Base-by-base conservation (phyloP, 345 rosid genomes). In the Murraya koenigii region DNA sequence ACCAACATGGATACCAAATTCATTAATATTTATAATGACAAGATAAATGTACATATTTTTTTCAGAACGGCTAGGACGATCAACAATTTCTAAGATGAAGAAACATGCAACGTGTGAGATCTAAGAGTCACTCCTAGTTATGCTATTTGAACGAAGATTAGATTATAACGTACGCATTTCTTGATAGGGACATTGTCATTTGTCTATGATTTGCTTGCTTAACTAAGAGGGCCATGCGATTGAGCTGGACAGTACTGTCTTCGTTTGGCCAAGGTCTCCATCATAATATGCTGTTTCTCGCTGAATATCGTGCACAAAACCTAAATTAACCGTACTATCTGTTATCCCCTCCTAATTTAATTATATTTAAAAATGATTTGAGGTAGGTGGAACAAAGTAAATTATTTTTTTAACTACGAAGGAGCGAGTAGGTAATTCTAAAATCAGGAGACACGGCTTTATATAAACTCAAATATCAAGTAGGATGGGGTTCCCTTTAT, bases 21-120 rank as follows among this genome's bases (percentile, higher is more conserved):
- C 38, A 19, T 49, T 54, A 47, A 75, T 71, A 19, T 15, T 15
- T 0, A 2, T 44, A 8, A 2, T 78, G 80, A 80, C 62, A 68
- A 15, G 71, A 81, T 62, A 81, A 69, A 41, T 70, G 4, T 32
- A 17, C 71, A 23, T 41, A 68, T n/a, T 25, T 26, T 26, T 47
- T 28, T 8, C 10, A 23, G 19, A 66, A n/a, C 1, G 23, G 35
- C 35, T 8, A 3, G 35, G 64, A 36, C 25, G n/a, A 41, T 74
- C 33, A 30, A 32, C 8, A 32, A 65, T 47, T 82, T 81, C 26
- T 80, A 80, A 73, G 91, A 83, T 82, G 26, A 68, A 74, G 79
- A 86, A 35, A 56, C 56, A 41, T 35, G 89, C 88, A 75, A 86
- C 89, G 91, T 88, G 74, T 63, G 84, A 36, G 49, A 13, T 67